Evolutionary conservation across 2,329 filamentous ascomycete genomes (phyloP), one percentile per base, ranked within the genome.

Genomic region (Magnaporthales sp.): DNA sequence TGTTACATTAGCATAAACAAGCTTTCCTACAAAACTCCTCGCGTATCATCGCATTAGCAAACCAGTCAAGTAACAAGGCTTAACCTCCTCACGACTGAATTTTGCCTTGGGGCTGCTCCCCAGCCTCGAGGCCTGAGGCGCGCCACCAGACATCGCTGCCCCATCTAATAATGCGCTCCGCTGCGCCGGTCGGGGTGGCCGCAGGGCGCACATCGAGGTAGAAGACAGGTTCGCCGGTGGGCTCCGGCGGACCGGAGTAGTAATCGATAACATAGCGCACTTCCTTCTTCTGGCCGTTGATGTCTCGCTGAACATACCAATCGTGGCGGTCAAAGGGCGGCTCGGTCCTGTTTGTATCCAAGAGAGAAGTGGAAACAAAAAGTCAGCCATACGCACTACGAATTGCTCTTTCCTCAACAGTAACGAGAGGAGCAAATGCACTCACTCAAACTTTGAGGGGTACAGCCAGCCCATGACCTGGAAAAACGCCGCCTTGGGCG

Each of bases 261-360:
- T 97, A 98, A 77, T 99, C 95, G 75, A 99, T 99, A 67, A 99
- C 88, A 76, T 99, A 99, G 73, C 95, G 87, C 62, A 97, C 83
- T 80, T 97, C 89, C 75, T 89, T 90, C 72, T 81, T 83, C 67
- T 88, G 76, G 30, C 91, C 91, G 66, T 88, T 83, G 63, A 85
- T 78, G 38, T 89, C 84, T 69, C 95, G 85, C 70, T 91, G 85
- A 58, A 99, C 91, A 75, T 90, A 98, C 95, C 95, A 99, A 76
- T 99, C 95, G 76, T 99, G 95, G 69, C 95, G 88, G 78, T 99
- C 95, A 73, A 99, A 99, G 1, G 95, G 95, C 11, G 92, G 91
- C 66, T 92, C 89, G 8, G 89, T 89, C 5, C 90, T 92, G 69
- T 38, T 19, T 1, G 15, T 31, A 31, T 31, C 30, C 4, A 31